phyloP scores from a whole-genome alignment of 495 filamentous ascomycete species.

The Neurospora sp. region DNA sequence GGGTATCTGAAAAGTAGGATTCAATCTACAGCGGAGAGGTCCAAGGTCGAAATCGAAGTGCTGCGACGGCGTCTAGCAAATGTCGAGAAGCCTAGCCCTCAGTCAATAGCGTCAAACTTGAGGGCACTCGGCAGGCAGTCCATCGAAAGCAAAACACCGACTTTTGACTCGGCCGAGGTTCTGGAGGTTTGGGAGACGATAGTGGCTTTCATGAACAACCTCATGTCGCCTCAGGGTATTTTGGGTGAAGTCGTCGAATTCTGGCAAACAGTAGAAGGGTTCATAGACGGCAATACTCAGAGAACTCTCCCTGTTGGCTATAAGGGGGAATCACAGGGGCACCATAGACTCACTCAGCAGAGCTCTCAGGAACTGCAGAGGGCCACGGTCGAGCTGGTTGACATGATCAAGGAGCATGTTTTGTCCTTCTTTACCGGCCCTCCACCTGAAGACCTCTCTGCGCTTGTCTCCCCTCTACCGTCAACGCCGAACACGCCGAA shows the following conservation, averaged over 20 bases:
- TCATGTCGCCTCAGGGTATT: conserved; percentile 65
- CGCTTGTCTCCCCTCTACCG: conserved; percentile 69
- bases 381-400: conserved; percentile 68
- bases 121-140: conserved; percentile 56
- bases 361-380: conserved; percentile 63
- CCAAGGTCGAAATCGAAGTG: conserved; percentile 85
- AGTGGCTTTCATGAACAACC: conserved; percentile 56
- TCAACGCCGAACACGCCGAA: conserved; percentile 60
- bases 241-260: conserved; percentile 85
- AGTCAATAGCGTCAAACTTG: conserved; percentile 61
- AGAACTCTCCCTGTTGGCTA: conserved; percentile 70
- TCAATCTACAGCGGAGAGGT: conserved; percentile 63
- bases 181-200: conserved; percentile 87
- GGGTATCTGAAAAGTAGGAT: conserved; percentile 83
- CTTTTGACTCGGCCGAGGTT: conserved; percentile 63
- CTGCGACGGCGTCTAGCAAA: conserved; percentile 68
- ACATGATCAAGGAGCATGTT: conserved; percentile 68
- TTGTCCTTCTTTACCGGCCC: conserved; percentile 77
- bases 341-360: conserved; percentile 69
- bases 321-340: conserved; percentile 70
- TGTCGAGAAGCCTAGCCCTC: conserved; percentile 56
- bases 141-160: conserved; percentile 40
- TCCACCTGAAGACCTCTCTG: conserved; percentile 80
- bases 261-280: conserved; percentile 85
- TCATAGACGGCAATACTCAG: conserved; percentile 80